Conservation (phyloP, 495 filamentous ascomycete species). For the Trypethelium eluteriae region DNA sequence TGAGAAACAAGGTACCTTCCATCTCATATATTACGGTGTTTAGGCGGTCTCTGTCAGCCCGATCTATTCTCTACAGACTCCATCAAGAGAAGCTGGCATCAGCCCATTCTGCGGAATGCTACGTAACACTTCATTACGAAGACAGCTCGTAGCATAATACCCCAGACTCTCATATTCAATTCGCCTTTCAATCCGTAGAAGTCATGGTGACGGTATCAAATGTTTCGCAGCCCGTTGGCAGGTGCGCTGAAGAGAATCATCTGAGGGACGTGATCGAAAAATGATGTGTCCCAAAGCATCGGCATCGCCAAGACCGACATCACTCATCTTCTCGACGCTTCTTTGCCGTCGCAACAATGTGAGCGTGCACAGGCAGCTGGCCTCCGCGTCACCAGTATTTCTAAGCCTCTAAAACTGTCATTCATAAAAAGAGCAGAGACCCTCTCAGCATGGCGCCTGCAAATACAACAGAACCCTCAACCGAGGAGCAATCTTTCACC, state of each 20-base stretch:
- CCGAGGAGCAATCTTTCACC: constrained; percentile 43
- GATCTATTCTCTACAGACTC: no score
- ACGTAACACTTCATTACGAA: no score
- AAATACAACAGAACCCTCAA: constrained; percentile 25
- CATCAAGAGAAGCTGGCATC: no score
- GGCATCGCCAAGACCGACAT: not conserved
- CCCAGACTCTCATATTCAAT: no score
- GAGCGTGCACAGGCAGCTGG: constrained; percentile 4
- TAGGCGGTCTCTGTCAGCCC: no score
- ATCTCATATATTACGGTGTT: no score
- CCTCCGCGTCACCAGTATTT: constrained; percentile 9
- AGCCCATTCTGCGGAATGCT: no score
- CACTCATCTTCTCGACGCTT: constrained; percentile 1
- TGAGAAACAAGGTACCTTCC: no score
- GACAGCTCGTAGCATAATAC: no score
- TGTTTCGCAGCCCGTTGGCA: no score
- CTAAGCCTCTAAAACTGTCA: not conserved
- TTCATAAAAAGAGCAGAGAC: not conserved
- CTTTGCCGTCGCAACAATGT: constrained; percentile 2
- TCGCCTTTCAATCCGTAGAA: no score
- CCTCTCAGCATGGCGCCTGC: constrained; percentile 37
- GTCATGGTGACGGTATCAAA: not conserved
- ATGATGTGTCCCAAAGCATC: constrained; percentile 5
- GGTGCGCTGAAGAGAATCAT: not conserved
- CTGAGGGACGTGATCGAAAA: not conserved